These are phyloP conservation scores for Huntiella omanensis DNA, from an alignment of 2,329 filamentous ascomycete genomes.

Conservation along the genomic window DNA sequence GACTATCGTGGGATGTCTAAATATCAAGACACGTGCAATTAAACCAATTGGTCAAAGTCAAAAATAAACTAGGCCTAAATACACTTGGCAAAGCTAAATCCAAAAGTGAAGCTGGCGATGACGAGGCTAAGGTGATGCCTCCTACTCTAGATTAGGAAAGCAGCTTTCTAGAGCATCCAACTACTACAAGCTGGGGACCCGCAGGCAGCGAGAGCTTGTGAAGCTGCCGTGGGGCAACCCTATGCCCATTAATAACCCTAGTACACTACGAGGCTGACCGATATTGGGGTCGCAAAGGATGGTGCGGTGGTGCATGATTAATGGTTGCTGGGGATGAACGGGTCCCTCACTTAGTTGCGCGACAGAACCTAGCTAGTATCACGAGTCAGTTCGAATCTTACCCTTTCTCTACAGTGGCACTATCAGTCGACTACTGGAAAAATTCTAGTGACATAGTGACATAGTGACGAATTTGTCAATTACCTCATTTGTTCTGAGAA, in stretches of 20 bases:
- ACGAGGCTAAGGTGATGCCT: constrained; percentile 37
- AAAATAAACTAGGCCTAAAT: neutral
- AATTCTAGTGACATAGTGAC: neutral
- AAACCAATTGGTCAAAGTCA: too few relatives aligned
- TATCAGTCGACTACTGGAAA: too few relatives aligned
- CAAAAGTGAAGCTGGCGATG: constrained; percentile 23
- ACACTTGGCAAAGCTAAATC: neutral
- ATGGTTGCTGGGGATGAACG: neutral
- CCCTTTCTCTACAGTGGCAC: too few relatives aligned
- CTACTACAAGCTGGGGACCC: neutral
- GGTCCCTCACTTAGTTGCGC: too few relatives aligned
- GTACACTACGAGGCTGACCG: neutral
- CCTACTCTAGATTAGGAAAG: constrained; percentile 13
- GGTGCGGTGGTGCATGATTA: neutral
- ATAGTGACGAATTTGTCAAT: neutral
- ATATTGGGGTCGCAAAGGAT: neutral
- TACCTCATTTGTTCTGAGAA: neutral
- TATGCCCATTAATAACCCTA: neutral
- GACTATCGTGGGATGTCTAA: too few relatives aligned
- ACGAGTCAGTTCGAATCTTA: too few relatives aligned
- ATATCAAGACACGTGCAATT: too few relatives aligned
- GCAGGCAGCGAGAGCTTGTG: constrained; percentile 2
- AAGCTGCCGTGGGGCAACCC: neutral
- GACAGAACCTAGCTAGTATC: too few relatives aligned
- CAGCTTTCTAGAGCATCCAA: constrained; percentile 3